These are phyloP conservation scores for Sugiyamaella boreocaroliniensis DNA, from an alignment of 805 yeast genomes.

Conservation along the genomic window DNA sequence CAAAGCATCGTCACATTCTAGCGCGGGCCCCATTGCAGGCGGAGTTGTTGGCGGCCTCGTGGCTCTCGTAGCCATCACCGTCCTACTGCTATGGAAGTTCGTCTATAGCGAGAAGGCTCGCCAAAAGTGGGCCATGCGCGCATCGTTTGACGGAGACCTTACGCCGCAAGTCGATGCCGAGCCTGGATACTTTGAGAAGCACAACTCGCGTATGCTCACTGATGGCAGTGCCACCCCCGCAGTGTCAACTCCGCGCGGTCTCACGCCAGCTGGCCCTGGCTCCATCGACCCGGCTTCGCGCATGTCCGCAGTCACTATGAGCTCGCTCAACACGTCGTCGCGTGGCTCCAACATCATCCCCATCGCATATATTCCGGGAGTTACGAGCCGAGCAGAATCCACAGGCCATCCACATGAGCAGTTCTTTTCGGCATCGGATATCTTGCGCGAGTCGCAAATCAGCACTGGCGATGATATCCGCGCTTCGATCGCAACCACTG, in stretches of 20 bases:
- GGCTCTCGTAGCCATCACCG: constrained; percentile 36
- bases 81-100: constrained; percentile 34
- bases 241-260: background rate
- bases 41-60: constrained; percentile 63
- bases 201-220: constrained; percentile 2
- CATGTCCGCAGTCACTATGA: constrained; percentile 22
- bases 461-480: constrained; percentile 24
- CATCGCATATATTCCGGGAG: constrained; percentile 92
- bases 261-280: background rate
- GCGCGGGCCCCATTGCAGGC: constrained; percentile 61
- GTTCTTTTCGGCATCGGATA: constrained; percentile 23
- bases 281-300: constrained; percentile 7
- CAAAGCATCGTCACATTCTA: constrained; percentile 17
- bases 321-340: constrained; percentile 49
- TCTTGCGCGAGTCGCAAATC: constrained; percentile 20
- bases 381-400: constrained; percentile 34
- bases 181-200: constrained; percentile 12
- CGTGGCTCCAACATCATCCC: constrained; percentile 85
- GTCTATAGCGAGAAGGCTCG: constrained; percentile 33
- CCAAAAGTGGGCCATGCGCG: constrained; percentile 26
- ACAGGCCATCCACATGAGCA: constrained; percentile 20
- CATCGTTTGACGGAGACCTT: constrained; percentile 8
- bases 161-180: constrained; percentile 14
- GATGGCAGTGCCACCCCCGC: background rate
- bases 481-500: constrained; percentile 34